These are phyloP conservation scores for Oryza meyeriana DNA, from an alignment of 176 grass and related monocot species.

Conservation along the genomic window DNA sequence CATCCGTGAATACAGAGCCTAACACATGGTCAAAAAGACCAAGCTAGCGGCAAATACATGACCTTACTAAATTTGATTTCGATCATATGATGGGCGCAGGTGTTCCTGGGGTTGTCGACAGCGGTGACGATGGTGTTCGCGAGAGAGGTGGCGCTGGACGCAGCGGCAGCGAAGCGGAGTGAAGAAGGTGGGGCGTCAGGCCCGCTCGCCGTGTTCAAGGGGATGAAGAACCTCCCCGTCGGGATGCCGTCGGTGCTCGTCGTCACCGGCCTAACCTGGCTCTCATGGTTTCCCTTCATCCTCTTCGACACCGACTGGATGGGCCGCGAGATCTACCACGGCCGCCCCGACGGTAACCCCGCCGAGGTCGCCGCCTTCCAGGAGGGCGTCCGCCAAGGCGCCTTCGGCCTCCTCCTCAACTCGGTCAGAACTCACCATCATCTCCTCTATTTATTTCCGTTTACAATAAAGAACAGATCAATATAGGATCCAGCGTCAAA, in stretches of 20 bases:
- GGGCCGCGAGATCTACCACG: constrained; percentile 93
- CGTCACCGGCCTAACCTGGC: constrained; percentile 77
- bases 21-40: no score
- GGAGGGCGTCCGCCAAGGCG: constrained; percentile 64
- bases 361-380: constrained; percentile 46
- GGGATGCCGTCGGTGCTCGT: constrained; percentile 78
- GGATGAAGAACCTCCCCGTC: constrained; percentile 61
- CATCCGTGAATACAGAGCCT: no score
- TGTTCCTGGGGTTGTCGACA: constrained; percentile 46
- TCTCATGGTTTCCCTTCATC: constrained; percentile 90
- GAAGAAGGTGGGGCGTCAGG: constrained; percentile 22
- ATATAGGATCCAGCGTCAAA: no score
- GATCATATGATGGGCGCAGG: not conserved
- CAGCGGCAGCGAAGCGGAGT: not conserved
- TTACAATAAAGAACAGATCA: no score
- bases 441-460: no score
- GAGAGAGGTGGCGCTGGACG: constrained; percentile 49
- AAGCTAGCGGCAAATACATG: no score
- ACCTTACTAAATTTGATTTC: no score
- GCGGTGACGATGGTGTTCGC: constrained; percentile 56
- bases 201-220: constrained; percentile 41
- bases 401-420: constrained; percentile 78
- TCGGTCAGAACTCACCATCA: constrained; percentile 19
- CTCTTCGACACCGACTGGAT: constrained; percentile 98
- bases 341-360: constrained; percentile 40